These are phyloP conservation scores for Saccharomyces hybrid DNA, from an alignment of 1,139 yeast genomes.

Conservation along the genomic window DNA sequence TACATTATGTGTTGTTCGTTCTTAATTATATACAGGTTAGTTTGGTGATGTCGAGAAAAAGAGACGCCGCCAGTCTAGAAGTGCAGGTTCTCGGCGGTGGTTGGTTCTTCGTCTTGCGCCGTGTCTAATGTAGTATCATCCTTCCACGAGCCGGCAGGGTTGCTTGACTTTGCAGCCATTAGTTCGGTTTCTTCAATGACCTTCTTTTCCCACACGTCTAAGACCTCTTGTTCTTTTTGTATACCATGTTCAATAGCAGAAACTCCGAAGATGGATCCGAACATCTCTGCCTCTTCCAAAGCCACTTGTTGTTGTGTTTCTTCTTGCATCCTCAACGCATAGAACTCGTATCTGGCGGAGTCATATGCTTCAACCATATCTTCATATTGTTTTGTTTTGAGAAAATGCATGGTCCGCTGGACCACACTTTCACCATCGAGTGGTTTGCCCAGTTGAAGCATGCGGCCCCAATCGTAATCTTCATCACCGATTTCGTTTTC, in stretches of 20 bases:
- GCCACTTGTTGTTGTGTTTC: conserved; percentile 71
- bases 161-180: conserved; percentile 39
- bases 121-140: conserved; percentile 8
- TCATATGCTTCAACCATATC: conserved; percentile 67
- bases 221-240: conserved; percentile 58
- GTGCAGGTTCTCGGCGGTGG: background rate
- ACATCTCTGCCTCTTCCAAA: conserved; percentile 78
- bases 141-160: conserved; percentile 35
- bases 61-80: background rate
- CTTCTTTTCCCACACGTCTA: conserved; percentile 65
- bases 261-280: conserved; percentile 65
- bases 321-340: conserved; percentile 74
- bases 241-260: conserved; percentile 62
- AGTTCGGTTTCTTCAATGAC: conserved; percentile 57
- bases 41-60: background rate
- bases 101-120: background rate
- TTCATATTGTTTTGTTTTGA: conserved; percentile 37
- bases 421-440: conserved; percentile 93
- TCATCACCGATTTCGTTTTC: conserved; percentile 56
- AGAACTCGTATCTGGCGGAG: conserved; percentile 80
- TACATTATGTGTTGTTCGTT: background rate
- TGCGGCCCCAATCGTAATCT: conserved; percentile 64
- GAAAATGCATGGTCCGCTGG: conserved; percentile 75
- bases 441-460: conserved; percentile 64
- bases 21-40: background rate